These are phyloP conservation scores for Solanum stenotomum DNA, from an alignment of 257 asterid genomes.

Conservation along the genomic window DNA sequence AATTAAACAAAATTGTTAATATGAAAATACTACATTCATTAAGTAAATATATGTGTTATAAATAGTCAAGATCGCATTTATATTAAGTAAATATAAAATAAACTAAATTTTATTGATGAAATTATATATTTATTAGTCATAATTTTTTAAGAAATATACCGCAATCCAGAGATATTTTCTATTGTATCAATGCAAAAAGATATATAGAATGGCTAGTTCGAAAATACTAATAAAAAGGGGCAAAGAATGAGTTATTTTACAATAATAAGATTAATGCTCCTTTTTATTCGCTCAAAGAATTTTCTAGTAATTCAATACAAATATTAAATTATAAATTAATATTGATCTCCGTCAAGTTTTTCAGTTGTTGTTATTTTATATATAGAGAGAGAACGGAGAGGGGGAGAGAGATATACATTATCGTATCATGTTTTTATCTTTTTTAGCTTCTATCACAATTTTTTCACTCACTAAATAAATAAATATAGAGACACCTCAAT, in stretches of 20 bases:
- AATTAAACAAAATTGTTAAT: neutral
- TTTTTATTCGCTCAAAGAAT: neutral
- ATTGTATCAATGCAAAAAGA: neutral
- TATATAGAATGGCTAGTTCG: neutral
- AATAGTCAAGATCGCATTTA: neutral
- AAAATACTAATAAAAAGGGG: too few species aligned
- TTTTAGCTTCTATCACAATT: too few species aligned
- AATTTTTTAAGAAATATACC: neutral
- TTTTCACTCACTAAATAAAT: neutral
- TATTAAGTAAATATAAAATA: neutral
- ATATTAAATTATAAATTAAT: neutral
- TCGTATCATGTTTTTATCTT: too few species aligned
- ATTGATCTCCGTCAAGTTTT: neutral
- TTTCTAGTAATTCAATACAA: neutral
- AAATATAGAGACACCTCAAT: too few species aligned
- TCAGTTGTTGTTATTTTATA: neutral
- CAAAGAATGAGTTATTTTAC: neutral
- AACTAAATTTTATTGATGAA: neutral
- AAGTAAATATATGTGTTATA: neutral
- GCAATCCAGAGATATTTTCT: conserved; percentile 5
- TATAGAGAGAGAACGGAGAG: too few species aligned
- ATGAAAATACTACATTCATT: neutral
- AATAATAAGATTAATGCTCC: neutral
- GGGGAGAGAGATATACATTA: too few species aligned
- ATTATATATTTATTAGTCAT: neutral